Percentiles rank a stretch among this genome's conserved stretches.
These are phyloP conservation scores for Orbilia blumenaviensis DNA, from an alignment of 2,329 filamentous ascomycete species.

Conservation along the genomic window DNA sequence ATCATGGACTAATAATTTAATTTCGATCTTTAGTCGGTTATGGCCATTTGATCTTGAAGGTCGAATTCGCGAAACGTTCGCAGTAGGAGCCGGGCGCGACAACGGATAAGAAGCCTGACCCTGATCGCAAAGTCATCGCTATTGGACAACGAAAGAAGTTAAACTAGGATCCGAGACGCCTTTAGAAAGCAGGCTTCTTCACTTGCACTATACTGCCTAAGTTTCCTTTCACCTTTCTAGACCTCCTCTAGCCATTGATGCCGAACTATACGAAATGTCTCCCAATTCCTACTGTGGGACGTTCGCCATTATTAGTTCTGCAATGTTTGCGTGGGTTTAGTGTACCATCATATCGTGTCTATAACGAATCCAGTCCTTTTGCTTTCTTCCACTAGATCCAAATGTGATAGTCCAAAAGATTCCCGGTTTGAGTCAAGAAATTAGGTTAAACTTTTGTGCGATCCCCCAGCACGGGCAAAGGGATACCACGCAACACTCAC, in stretches of 20 bases:
- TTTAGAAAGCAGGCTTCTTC: background rate
- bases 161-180: background rate
- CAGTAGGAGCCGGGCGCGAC: conserved; percentile 27
- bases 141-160: conserved; percentile 1
- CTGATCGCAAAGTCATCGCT: background rate
- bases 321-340: conserved; percentile 7
- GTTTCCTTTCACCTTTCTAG: background rate
- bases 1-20: background rate
- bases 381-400: background rate
- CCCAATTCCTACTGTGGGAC: background rate
- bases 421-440: background rate
- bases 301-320: background rate
- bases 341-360: background rate
- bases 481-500: background rate
- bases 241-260: background rate
- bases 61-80: conserved; percentile 78
- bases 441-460: conserved; percentile 4
- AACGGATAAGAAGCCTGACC: conserved; percentile 1
- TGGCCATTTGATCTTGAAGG: conserved; percentile 84
- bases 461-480: background rate
- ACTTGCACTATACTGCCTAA: background rate
- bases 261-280: background rate
- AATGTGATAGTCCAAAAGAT: background rate
- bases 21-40: conserved; percentile 69
- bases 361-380: conserved; percentile 11